phyloP scores from a whole-genome alignment of 768 basidiomycete genomes.

The Xanthoconium stramineum region DNA sequence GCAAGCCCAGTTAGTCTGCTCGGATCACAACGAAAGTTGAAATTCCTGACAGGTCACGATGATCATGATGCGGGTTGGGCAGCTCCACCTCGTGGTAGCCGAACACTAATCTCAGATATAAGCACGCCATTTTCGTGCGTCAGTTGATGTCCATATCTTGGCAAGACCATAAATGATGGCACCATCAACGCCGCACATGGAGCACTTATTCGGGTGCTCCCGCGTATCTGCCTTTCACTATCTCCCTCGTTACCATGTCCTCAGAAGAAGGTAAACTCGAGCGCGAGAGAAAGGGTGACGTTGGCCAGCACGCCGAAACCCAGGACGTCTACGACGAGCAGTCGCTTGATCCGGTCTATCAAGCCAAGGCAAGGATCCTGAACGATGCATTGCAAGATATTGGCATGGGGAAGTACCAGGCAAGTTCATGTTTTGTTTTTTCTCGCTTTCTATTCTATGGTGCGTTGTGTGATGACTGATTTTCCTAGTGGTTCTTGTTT shows the following conservation, averaged over 20 bases:
- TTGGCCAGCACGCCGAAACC: slow-evolving; percentile 4
- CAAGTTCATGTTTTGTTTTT: slow-evolving; percentile 16
- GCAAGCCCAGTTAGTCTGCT: not conserved
- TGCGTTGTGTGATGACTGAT: not conserved
- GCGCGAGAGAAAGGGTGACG: slow-evolving; percentile 1
- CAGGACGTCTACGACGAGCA: slow-evolving; percentile 27
- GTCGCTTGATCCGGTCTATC: slow-evolving; percentile 53
- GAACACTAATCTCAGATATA: not conserved
- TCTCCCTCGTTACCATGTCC: slow-evolving; percentile 18
- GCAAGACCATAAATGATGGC: not conserved
- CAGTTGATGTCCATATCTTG: not conserved
- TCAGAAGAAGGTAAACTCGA: not conserved
- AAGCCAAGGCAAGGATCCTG: slow-evolving; percentile 53
- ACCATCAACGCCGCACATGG: not conserved
- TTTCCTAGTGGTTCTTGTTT: slow-evolving; percentile 56
- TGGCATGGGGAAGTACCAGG: slow-evolving; percentile 71
- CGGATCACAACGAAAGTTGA: not conserved
- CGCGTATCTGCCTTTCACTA: not conserved
- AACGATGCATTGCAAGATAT: slow-evolving; percentile 64
- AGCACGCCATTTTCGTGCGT: not conserved
- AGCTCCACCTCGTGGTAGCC: too few relatives aligned
- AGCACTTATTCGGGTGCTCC: not conserved
- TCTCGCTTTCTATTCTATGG: not conserved
- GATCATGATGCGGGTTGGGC: not conserved
- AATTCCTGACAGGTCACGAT: not conserved